Base-by-base conservation (phyloP, 192 early-diverging fungal species). In the Podila minutissima region DNA sequence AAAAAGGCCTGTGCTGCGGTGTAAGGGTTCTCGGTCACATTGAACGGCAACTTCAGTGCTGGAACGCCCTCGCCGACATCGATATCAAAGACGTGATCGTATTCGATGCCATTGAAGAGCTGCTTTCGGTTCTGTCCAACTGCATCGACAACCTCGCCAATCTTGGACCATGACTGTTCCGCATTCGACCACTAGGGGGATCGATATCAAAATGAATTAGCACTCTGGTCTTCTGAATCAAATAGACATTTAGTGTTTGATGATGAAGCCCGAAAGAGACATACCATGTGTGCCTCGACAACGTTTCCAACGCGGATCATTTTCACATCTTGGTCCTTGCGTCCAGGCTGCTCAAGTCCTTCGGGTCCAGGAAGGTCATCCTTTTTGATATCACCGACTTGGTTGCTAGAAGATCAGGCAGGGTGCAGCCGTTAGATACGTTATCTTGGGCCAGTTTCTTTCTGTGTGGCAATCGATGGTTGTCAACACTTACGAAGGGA, bases 61-160 rank as follows among this genome's bases (percentile, higher is more conserved):
- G 93, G 93, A 2, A 77, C 84, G 11, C 93, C 95, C 33, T 93
- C 94, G 33, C 92, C 91, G 38, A 99, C 90, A 72, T 99, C 97
- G 26, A 99, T 94, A 74, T 97, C 96, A 87, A 99, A 99, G 33
- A 99, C 94, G 81, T 94, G 97, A 84, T 99, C 98, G 79, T 99
- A 99, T 71, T 98, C 97, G 53, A 88, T 86, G 33, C 97, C 97
- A 6, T 91, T 86, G 75, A 91, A 95, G 31, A 93, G 71, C 73
- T 95, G 92, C 77, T 97, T 98, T 28, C 91, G 81, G 10, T 87
- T 74, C 11, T 85, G 85, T 5, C 93, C 95, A 46, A 92, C 91
- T 4, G 95, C 92, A 83, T 98, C 97, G 0, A 98, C 96, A 1
- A 99, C 96, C 33, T 95, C 91, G 12, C 98, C 98, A 37, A 99